Percentiles rank a stretch among this genome's conserved stretches.
Evolutionary conservation across 2,329 filamentous ascomycete genomes (phyloP).

Genomic region (Plectosphaerella cucumerina): DNA sequence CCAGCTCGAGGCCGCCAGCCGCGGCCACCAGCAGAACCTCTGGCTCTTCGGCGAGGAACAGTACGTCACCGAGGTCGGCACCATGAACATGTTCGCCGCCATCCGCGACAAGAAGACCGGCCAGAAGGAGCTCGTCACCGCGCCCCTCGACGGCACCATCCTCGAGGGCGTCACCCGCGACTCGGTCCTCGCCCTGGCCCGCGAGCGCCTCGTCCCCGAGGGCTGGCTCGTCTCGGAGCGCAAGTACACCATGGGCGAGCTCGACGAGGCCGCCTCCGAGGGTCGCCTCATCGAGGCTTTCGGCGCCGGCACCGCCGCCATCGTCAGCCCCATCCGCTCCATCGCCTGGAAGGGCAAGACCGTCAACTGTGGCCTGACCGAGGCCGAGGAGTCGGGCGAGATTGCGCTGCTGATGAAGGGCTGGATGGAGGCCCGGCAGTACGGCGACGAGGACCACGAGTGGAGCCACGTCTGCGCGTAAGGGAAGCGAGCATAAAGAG

Average conservation of each 20-base stretch:
- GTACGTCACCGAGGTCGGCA: conserved; percentile 94
- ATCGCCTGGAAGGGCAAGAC: conserved; percentile 84
- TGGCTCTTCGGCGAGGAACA: conserved; percentile 97
- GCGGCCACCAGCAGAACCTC: conserved; percentile 96
- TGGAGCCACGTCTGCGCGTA: conserved; percentile 68
- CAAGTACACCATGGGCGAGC: conserved; percentile 86
- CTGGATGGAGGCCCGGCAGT: conserved; percentile 95
- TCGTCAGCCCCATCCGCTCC: conserved; percentile 83
- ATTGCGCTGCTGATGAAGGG: conserved; percentile 84
- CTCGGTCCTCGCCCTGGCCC: conserved; percentile 80
- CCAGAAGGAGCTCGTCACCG: conserved; percentile 89
- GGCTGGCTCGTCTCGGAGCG: conserved; percentile 88
- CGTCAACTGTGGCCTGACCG: conserved; percentile 78
- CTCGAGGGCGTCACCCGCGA: conserved; percentile 92
- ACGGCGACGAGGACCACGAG: conserved; percentile 85
- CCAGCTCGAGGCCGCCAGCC: conserved; percentile 83
- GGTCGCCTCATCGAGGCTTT: conserved; percentile 91
- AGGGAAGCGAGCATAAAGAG: neutral
- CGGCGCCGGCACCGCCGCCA: conserved; percentile 87
- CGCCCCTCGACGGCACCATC: conserved; percentile 93
- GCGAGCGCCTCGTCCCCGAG: conserved; percentile 75
- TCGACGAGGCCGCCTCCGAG: conserved; percentile 76
- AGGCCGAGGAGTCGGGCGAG: conserved; percentile 81
- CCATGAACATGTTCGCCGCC: conserved; percentile 96
- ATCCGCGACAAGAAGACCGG: conserved; percentile 83